Evolutionary conservation across 495 filamentous ascomycete species (phyloP), one percentile per base, ranked within the genome.

Genomic region (Aspergillus hancockii): DNA sequence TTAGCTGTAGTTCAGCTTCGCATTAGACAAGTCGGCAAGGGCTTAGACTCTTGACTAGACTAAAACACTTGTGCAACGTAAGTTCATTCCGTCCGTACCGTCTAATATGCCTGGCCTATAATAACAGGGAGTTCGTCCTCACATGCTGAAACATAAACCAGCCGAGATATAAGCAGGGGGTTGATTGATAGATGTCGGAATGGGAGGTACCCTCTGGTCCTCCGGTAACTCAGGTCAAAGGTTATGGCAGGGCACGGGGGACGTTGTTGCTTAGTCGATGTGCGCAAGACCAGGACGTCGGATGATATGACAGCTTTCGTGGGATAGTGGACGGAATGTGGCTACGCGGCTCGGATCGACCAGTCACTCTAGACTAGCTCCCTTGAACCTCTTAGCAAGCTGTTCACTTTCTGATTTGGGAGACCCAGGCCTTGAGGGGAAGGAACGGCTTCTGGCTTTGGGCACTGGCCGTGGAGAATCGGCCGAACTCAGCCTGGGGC

Each of bases 321-420:
- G 40, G 25, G 40, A 22, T 32, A 12, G 5, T 28, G 38, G 40
- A 41, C 28, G 34, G 38, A 32, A 55, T 40, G 36, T 22, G 28
- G 53, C 53, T 45, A 46, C 19, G 53, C 28, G 38, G 53, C 25
- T 43, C 28, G 25, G 38, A 56, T 60, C 38, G 55, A 54, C 54
- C 49, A 61, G 64, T 77, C 75, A 86, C 69, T 80, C 92, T 85
- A 97, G 82, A 85, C 91, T 97, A 92, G 96, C 86, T 84, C 90
- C 90, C 88, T 93, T 92, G 82, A 97, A 89, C 83, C 91, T 88
- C 88, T 97, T 97, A 97, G 93, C 87, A 91, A 97, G 89, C 69
- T 87, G 87, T 83, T 90, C 90, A 75, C 77, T 75, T 70, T 77
- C 79, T 59, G 69, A 74, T 59, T 71, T 76, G 64, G 76, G 72